phyloP scores from a whole-genome alignment of 495 filamentous ascomycete genomes.

The Penicillium desertorum region DNA sequence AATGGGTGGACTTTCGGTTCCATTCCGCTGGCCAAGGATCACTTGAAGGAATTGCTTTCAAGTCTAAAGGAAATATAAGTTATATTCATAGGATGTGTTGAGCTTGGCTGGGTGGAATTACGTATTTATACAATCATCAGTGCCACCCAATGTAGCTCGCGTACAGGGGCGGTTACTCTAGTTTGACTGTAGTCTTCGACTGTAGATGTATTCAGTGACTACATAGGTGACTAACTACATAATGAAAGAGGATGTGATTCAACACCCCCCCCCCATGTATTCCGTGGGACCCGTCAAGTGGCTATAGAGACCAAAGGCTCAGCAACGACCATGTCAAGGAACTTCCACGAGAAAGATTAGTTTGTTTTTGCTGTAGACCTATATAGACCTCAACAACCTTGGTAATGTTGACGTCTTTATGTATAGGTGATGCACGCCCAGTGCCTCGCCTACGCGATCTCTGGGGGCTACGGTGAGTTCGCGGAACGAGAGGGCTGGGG shows the following conservation, averaged over 20 bases:
- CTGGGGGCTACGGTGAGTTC: not conserved
- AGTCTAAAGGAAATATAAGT: not conserved
- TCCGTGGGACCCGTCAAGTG: not conserved
- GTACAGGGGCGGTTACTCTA: not conserved
- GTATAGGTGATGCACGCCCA: too few species aligned
- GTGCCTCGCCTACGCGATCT: not conserved
- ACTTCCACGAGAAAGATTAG: not conserved
- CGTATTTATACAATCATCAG: slow-evolving; percentile 20
- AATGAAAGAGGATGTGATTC: not conserved
- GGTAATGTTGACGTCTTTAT: too few species aligned
- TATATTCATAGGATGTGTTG: not conserved
- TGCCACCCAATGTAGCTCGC: not conserved
- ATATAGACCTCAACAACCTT: not conserved
- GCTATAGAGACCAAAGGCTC: not conserved
- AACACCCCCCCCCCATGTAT: not conserved
- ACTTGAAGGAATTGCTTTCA: not conserved
- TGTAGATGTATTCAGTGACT: too few species aligned
- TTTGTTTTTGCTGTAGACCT: not conserved
- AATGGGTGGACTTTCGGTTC: slow-evolving; percentile 38
- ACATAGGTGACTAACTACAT: too few species aligned
- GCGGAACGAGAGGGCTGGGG: not conserved
- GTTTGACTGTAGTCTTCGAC: too few species aligned
- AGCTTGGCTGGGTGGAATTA: slow-evolving; percentile 10
- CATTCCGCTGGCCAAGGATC: slow-evolving; percentile 9
- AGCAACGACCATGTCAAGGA: not conserved